Conservation (phyloP, 139 green algal genomes). For the Chlamydomonas sp. region DNA sequence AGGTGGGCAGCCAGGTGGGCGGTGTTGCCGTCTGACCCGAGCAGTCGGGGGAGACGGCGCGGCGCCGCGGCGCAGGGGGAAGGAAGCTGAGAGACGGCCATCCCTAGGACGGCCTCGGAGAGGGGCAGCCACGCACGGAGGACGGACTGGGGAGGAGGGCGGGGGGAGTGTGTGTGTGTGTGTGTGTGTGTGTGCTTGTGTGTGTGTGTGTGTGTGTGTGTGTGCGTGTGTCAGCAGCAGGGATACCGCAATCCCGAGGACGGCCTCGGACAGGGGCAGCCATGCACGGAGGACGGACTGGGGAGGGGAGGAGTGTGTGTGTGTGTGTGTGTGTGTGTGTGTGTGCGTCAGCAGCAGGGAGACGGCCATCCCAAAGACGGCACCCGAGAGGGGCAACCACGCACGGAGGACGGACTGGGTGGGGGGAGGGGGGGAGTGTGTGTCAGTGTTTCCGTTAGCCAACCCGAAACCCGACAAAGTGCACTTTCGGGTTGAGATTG, state of each 20-base stretch:
- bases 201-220: too few relatives aligned
- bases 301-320: too few relatives aligned
- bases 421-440: too few relatives aligned
- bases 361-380: slow-evolving; percentile 80
- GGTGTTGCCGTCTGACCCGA: not conserved
- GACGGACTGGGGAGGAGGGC: slow-evolving; percentile 47
- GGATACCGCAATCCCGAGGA: slow-evolving; percentile 78
- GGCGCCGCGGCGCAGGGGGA: slow-evolving; percentile 53
- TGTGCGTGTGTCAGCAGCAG: too few relatives aligned
- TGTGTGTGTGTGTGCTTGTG: too few relatives aligned
- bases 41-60: slow-evolving; percentile 46
- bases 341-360: slow-evolving; percentile 75
- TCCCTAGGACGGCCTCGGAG: slow-evolving; percentile 74
- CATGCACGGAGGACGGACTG: slow-evolving; percentile 76
- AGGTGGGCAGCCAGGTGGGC: not conserved
- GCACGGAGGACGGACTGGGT: slow-evolving; percentile 63
- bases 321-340: too few relatives aligned
- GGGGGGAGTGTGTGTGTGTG: too few relatives aligned
- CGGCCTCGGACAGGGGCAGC: slow-evolving; percentile 77
- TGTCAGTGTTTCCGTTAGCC: too few relatives aligned
- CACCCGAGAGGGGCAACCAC: slow-evolving; percentile 83
- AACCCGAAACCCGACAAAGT: too few relatives aligned
- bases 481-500: too few relatives aligned
- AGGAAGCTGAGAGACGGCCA: slow-evolving; percentile 78
- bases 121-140: slow-evolving; percentile 84